Percentiles rank a stretch among this genome's conserved stretches.
These are phyloP conservation scores for Parmelia sp. DNA, from an alignment of 495 filamentous ascomycete genomes.

Conservation along the genomic window DNA sequence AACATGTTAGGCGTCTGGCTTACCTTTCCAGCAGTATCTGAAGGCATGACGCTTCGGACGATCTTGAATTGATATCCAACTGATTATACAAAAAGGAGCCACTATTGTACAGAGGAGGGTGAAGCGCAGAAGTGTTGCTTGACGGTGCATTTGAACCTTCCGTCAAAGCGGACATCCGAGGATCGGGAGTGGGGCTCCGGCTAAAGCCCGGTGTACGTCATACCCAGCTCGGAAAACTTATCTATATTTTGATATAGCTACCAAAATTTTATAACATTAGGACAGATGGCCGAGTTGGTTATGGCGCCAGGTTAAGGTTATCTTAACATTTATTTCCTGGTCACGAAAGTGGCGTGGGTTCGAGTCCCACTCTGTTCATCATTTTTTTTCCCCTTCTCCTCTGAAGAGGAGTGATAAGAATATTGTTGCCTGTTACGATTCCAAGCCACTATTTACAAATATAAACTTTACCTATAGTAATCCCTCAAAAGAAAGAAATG, in stretches of 20 bases:
- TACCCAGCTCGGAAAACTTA: neutral
- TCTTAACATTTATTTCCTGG: constrained; percentile 6
- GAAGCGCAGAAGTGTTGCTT: neutral
- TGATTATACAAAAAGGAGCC: neutral
- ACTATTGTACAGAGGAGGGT: neutral
- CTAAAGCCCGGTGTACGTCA: constrained; percentile 3
- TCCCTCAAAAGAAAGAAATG: too few relatives aligned
- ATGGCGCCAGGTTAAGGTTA: constrained; percentile 16
- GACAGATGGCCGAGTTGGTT: neutral
- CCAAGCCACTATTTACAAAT: too few relatives aligned
- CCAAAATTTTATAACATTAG: too few relatives aligned
- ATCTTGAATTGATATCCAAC: neutral
- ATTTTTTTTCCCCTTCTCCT: too few relatives aligned
- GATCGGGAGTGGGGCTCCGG: neutral
- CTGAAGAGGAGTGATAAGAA: too few relatives aligned
- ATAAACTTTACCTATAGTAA: too few relatives aligned
- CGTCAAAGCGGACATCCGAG: too few relatives aligned
- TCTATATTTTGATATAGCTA: too few relatives aligned
- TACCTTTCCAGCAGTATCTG: constrained; percentile 54
- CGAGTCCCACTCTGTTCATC: constrained; percentile 27
- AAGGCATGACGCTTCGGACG: constrained; percentile 23
- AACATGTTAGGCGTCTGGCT: constrained; percentile 8
- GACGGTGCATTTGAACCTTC: neutral
- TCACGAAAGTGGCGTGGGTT: constrained; percentile 35
- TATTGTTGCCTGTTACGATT: too few relatives aligned